phyloP scores from a whole-genome alignment of 345 rosid genomes.

The Moricandia arvensis region DNA sequence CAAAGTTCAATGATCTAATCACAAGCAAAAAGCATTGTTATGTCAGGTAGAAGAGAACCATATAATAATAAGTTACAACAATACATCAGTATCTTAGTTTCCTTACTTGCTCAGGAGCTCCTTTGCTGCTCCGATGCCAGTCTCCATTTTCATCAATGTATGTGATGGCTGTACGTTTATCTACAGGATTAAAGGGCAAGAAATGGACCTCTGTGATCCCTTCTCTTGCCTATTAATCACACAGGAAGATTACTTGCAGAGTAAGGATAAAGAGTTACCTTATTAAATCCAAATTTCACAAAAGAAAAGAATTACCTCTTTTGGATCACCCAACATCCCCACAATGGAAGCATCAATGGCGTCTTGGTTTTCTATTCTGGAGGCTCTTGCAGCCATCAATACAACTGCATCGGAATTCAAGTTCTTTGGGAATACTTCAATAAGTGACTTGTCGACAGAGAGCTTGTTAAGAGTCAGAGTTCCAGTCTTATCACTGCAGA shows the following conservation, averaged over 20 bases:
- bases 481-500: conserved; percentile 96
- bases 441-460: conserved; percentile 69
- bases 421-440: conserved; percentile 62
- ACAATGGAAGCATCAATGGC: conserved; percentile 97
- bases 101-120: conserved; percentile 88
- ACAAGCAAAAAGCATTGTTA: not conserved
- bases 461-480: conserved; percentile 96
- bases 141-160: conserved; percentile 62
- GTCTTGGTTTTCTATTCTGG: conserved; percentile 90
- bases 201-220: conserved; percentile 87
- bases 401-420: conserved; percentile 51
- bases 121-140: conserved; percentile 88
- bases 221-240: conserved; percentile 61
- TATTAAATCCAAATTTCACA: not conserved
- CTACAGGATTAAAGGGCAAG: conserved; percentile 93
- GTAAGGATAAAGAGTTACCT: not conserved
- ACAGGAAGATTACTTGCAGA: not conserved
- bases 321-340: conserved; percentile 79
- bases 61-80: not conserved
- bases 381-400: conserved; percentile 79
- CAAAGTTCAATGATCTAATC: conserved; percentile 77
- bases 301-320: conserved; percentile 44
- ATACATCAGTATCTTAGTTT: not conserved
- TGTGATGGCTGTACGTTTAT: conserved; percentile 91
- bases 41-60: not conserved